Evolutionary conservation across 2,329 filamentous ascomycete genomes (phyloP), one percentile per base, ranked within the genome.

Genomic region (Aspergillus chevalieri): DNA sequence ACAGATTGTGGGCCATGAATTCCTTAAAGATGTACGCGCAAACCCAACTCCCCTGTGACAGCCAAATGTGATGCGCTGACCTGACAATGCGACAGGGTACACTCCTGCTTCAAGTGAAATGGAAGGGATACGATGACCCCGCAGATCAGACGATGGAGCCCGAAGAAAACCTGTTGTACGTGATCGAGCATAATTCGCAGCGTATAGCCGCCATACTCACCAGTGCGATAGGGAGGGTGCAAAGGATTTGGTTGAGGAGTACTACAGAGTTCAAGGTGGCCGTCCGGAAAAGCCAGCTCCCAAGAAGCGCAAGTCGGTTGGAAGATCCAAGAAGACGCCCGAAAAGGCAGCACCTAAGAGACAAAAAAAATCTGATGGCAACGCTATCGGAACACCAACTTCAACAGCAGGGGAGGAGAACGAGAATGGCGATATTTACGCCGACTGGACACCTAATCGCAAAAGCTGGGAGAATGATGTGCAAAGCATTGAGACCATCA

Each of bases 71-170:
- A 14, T 36, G 54, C 15, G 50, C 58, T 66, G 47, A 63, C 46
- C 58, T 66, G 47, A 63, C 46, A n/a, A 46, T 48, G 47, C 10
- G 47, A 39, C 39, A 74, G 71, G 66, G 65, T 30, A 59, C 58
- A 15, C 59, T 76, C 21, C 50, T 67, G 33, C 65, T 74, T 17
- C 54, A 65, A 6, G 72, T 76, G 26, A 76, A 76, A 56, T 77
- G 74, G 74, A 70, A 71, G 52, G 73, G 71, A 4, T 77, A 74
- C 47, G 65, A 71, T 2, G 59, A 71, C 5, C 64, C 66, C 2
- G 54, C 59, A n/a, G 73, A 77, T 43, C 63, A 67, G 47, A 77
- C 74, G 2, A 59, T 68, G 58, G 74, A 77, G 50, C 72, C 73
- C 1, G 73, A 77, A 56, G 66, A 69, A 6, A 71, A 73, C 43